Evolutionary conservation across 2,329 filamentous ascomycete species (phyloP).

Genomic region (Fusarium sp.): DNA sequence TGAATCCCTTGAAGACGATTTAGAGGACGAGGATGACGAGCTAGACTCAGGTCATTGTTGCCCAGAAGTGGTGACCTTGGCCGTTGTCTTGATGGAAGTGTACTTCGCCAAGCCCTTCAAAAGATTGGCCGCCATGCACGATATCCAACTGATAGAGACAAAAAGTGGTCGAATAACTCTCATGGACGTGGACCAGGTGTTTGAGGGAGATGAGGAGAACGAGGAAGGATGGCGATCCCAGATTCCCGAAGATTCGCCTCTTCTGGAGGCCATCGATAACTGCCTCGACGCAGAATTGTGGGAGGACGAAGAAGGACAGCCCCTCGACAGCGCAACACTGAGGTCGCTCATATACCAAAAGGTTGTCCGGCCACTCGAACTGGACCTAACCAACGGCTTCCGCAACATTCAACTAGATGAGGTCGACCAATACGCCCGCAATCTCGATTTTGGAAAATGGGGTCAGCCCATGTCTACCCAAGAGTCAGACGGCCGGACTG

Average conservation of each 20-base stretch:
- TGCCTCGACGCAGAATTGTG: conserved; percentile 8
- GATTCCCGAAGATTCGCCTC: conserved; percentile 7
- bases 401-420: not conserved
- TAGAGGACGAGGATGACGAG: not conserved
- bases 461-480: not conserved
- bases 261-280: conserved; percentile 5
- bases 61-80: conserved; percentile 2
- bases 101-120: conserved; percentile 15
- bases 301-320: not conserved
- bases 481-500: not conserved
- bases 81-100: conserved; percentile 14
- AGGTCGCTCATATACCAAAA: not conserved
- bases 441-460: not conserved
- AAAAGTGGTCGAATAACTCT: not conserved
- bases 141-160: not conserved
- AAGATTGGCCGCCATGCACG: not conserved
- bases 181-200: conserved; percentile 10
- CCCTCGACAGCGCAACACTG: not conserved
- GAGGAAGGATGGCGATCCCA: conserved; percentile 8
- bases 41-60: not conserved
- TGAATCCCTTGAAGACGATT: not conserved
- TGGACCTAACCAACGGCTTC: not conserved
- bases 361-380: not conserved
- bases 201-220: conserved; percentile 2
- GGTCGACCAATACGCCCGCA: not conserved